Evolutionary conservation across 352 stramenopile species (phyloP).

Genomic region (Pythium oligandrum): DNA sequence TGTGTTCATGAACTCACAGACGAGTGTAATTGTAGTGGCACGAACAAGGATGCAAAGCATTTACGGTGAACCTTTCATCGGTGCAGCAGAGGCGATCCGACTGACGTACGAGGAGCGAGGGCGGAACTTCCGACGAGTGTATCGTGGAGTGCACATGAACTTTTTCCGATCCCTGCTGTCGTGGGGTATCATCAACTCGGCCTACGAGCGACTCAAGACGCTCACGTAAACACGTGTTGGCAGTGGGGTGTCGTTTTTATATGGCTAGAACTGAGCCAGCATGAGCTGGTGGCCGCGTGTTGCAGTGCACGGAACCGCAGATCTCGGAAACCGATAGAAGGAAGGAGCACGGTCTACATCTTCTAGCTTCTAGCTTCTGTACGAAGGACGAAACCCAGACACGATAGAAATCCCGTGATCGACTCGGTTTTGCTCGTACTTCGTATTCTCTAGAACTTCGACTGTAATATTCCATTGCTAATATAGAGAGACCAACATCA

Average conservation of each 20-base stretch:
- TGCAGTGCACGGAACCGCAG: no score
- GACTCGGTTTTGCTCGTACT: no score
- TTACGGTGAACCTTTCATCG: constrained; percentile 62
- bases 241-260: not conserved
- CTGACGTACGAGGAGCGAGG: constrained; percentile 75
- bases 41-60: constrained; percentile 81
- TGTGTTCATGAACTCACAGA: constrained; percentile 3
- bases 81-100: constrained; percentile 43
- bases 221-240: constrained; percentile 32
- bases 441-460: no score
- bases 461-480: no score
- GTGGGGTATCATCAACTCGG: constrained; percentile 90
- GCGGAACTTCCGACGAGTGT: constrained; percentile 50
- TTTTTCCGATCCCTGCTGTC: constrained; percentile 84
- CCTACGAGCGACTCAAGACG: constrained; percentile 84
- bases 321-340: no score
- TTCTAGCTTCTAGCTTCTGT: no score
- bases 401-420: no score
- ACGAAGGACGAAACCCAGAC: no score
- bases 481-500: no score
- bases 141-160: constrained; percentile 86
- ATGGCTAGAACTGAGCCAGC: not conserved
- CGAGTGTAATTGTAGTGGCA: constrained; percentile 35
- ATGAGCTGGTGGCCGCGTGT: not conserved
- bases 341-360: no score